These are phyloP conservation scores for Penicillium expansum DNA, from an alignment of 2,329 filamentous ascomycete species.

Conservation along the genomic window DNA sequence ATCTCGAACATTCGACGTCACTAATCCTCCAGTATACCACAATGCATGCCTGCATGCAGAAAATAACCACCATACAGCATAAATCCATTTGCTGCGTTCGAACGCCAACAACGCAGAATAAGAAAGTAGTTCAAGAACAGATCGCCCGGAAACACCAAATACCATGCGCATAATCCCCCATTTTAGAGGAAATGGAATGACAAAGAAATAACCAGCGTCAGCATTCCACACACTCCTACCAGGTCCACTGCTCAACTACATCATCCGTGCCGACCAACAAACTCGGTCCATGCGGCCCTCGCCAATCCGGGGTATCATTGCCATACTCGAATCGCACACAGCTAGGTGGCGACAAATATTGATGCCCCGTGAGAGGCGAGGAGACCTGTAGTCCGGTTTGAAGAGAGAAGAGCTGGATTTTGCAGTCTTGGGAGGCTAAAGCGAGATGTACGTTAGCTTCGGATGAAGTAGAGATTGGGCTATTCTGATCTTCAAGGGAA, in stretches of 20 bases:
- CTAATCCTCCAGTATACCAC: neutral
- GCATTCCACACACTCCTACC: constrained; percentile 21
- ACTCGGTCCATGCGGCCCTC: constrained; percentile 33
- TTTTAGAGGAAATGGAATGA: neutral
- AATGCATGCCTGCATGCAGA: neutral
- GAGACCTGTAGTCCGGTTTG: constrained; percentile 34
- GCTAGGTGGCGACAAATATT: constrained; percentile 27
- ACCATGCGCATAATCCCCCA: neutral
- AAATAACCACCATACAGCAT: neutral
- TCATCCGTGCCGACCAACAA: constrained; percentile 34
- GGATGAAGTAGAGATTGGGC: neutral
- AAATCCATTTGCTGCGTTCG: neutral
- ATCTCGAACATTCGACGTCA: neutral
- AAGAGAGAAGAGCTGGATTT: constrained; percentile 40
- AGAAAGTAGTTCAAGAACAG: neutral
- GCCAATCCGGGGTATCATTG: constrained; percentile 15
- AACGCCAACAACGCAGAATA: neutral
- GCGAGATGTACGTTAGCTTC: neutral
- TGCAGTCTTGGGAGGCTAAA: constrained; percentile 34
- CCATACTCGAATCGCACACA: constrained; percentile 37
- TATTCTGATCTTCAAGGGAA: neutral
- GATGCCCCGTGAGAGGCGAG: constrained; percentile 28
- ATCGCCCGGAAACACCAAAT: neutral
- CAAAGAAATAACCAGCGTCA: neutral
- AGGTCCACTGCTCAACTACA: constrained; percentile 40